Conservation (phyloP, 2,329 filamentous ascomycete species). For the Emergomyces pasteurianus region DNA sequence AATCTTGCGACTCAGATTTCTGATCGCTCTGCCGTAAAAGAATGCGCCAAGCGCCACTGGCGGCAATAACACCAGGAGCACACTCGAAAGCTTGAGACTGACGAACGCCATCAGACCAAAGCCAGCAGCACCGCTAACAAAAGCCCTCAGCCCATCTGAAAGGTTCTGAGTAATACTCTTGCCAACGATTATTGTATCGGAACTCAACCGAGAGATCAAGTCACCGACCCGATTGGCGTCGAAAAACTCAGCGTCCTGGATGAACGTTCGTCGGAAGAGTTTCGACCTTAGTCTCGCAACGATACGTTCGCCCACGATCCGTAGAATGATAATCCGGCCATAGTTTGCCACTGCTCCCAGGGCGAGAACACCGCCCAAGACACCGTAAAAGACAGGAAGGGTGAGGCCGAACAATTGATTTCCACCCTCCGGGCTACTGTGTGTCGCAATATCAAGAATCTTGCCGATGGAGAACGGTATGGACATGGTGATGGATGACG, state of each 20-base stretch:
- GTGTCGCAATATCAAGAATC: slow-evolving; percentile 83
- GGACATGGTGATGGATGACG: slow-evolving; percentile 87
- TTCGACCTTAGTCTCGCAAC: slow-evolving; percentile 80
- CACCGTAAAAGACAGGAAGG: slow-evolving; percentile 77
- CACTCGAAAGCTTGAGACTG: slow-evolving; percentile 76
- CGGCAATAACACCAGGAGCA: slow-evolving; percentile 77
- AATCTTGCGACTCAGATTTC: slow-evolving; percentile 81
- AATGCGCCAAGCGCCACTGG: slow-evolving; percentile 84
- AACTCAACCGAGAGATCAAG: slow-evolving; percentile 86
- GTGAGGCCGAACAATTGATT: slow-evolving; percentile 68
- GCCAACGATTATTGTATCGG: slow-evolving; percentile 93
- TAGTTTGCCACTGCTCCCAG: slow-evolving; percentile 86
- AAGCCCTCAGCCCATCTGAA: slow-evolving; percentile 82
- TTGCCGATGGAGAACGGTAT: slow-evolving; percentile 94
- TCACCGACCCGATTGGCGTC: slow-evolving; percentile 96
- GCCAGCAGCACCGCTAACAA: slow-evolving; percentile 82
- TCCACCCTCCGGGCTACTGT: slow-evolving; percentile 52
- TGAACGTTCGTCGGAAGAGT: slow-evolving; percentile 80
- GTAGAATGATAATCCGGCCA: slow-evolving; percentile 79
- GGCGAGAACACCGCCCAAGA: slow-evolving; percentile 62
- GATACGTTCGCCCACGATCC: slow-evolving; percentile 89
- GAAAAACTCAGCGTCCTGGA: slow-evolving; percentile 98
- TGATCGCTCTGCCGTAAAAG: slow-evolving; percentile 78
- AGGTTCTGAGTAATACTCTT: slow-evolving; percentile 98
- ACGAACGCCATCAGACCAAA: slow-evolving; percentile 94